Percentiles rank a stretch among this genome's conserved stretches.
Evolutionary conservation across 2,329 filamentous ascomycete genomes (phyloP).

Genomic region (Plectosphaerella cucumerina): DNA sequence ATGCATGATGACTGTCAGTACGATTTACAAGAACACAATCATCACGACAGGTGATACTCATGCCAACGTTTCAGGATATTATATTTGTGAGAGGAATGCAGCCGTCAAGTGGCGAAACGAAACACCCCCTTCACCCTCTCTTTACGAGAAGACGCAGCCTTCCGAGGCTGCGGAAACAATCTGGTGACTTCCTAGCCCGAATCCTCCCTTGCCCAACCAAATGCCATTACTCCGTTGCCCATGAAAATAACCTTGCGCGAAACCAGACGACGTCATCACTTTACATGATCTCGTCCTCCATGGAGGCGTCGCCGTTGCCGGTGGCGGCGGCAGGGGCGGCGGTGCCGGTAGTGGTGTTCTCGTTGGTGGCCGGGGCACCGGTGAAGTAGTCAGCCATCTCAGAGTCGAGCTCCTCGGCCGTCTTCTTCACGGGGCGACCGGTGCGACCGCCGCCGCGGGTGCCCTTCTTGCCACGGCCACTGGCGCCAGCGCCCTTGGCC

Average conservation of each 20-base stretch:
- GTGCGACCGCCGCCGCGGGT: conserved; percentile 46
- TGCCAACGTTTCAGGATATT: not conserved
- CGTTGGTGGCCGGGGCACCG: conserved; percentile 34
- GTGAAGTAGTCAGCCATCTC: conserved; percentile 98
- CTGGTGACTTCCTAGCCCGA: not conserved
- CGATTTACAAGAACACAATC: too few species aligned
- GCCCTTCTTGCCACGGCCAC: conserved; percentile 48
- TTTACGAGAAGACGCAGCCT: not conserved
- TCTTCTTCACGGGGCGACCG: conserved; percentile 75
- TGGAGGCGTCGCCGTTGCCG: conserved; percentile 51
- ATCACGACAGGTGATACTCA: too few species aligned
- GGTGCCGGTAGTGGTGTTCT: conserved; percentile 39
- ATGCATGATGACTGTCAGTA: too few species aligned
- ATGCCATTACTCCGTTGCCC: not conserved
- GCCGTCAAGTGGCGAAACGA: too few species aligned
- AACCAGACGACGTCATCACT: conserved; percentile 1
- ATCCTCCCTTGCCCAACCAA: not conserved
- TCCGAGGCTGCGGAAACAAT: not conserved
- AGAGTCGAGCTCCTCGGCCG: conserved; percentile 88
- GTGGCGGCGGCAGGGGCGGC: conserved; percentile 41
- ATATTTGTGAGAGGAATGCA: not conserved
- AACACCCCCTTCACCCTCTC: not conserved
- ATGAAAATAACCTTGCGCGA: not conserved
- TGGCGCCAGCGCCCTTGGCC: conserved; percentile 37
- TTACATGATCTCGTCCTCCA: conserved; percentile 62